Percentiles rank a stretch among this genome's conserved stretches.
Conservation (phyloP, 768 basidiomycete genomes). For the Leccinum pellstonianum region DNA sequence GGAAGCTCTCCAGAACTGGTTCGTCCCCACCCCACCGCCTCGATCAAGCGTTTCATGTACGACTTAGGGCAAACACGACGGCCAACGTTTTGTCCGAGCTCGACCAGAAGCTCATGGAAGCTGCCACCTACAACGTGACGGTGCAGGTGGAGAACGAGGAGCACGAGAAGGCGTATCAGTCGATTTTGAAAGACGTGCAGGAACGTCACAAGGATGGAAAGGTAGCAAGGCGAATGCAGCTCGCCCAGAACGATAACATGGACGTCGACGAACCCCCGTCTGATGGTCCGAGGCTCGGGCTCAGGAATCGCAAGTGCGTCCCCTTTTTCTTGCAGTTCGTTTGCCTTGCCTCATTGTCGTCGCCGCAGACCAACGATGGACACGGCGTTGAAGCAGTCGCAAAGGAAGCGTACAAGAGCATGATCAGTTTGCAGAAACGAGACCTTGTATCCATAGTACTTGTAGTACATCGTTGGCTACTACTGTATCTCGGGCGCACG, state of each 20-base stretch:
- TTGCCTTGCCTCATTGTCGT: background rate
- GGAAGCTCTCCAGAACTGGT: constrained; percentile 67
- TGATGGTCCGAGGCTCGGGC: constrained; percentile 34
- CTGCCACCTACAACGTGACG: constrained; percentile 44
- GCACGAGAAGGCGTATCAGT: constrained; percentile 55
- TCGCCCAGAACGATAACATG: constrained; percentile 45
- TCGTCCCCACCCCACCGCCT: constrained; percentile 21
- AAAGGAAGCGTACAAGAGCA: constrained; percentile 59
- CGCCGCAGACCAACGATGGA: constrained; percentile 36
- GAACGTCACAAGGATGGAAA: constrained; percentile 64
- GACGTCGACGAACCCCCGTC: constrained; percentile 62
- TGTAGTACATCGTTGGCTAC: too few species aligned
- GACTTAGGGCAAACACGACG: constrained; percentile 65
- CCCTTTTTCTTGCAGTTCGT: background rate
- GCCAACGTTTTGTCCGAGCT: constrained; percentile 68
- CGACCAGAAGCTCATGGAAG: constrained; percentile 61
- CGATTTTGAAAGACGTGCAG: constrained; percentile 56
- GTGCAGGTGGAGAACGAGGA: constrained; percentile 45
- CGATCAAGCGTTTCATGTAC: constrained; percentile 1
- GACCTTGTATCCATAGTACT: constrained; percentile 8
- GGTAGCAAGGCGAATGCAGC: constrained; percentile 31
- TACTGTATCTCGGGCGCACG: too few species aligned
- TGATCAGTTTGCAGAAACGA: constrained; percentile 21
- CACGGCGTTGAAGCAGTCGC: constrained; percentile 43
- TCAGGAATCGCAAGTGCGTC: constrained; percentile 64